Conservation (phyloP, 2,329 filamentous ascomycete species). For the Cercospora canescens region DNA sequence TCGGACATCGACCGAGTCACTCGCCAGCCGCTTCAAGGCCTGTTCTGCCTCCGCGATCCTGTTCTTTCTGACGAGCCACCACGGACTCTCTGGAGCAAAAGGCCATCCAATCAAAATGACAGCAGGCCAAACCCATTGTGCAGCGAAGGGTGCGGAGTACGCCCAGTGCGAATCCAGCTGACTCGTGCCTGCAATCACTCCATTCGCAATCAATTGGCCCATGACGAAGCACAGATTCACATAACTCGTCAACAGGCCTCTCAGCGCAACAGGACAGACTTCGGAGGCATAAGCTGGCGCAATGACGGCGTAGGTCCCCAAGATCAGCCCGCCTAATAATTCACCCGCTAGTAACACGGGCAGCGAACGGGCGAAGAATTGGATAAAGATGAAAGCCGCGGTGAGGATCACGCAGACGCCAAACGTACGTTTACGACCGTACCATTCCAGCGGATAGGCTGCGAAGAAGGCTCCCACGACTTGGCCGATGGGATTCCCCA, state of each 20-base stretch:
- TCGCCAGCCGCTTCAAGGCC: conserved; percentile 38
- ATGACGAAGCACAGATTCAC: conserved; percentile 65
- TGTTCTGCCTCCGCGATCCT: conserved; percentile 38
- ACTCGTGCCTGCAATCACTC: conserved; percentile 39
- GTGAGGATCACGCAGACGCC: conserved; percentile 39
- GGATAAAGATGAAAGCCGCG: conserved; percentile 59
- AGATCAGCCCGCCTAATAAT: conserved; percentile 60
- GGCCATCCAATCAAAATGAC: conserved; percentile 40
- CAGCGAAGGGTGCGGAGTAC: conserved; percentile 46
- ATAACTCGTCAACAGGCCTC: conserved; percentile 59
- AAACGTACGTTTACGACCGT: conserved; percentile 35
- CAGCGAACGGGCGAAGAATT: conserved; percentile 62
- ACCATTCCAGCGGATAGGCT: conserved; percentile 37
- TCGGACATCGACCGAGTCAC: conserved; percentile 41
- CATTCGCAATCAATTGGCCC: conserved; percentile 57
- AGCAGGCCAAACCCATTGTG: conserved; percentile 46
- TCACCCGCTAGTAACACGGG: conserved; percentile 60
- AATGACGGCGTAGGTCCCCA: conserved; percentile 61
- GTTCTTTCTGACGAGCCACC: conserved; percentile 41
- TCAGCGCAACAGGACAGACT: conserved; percentile 59
- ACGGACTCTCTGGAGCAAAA: conserved; percentile 42
- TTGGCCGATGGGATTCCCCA: conserved; percentile 60
- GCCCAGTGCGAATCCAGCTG: conserved; percentile 41
- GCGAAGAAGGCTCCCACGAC: conserved; percentile 54
- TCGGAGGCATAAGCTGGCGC: conserved; percentile 47